Evolutionary conservation across 192 early-diverging fungal genomes (phyloP), one percentile per base, ranked within the genome.

Genomic region (Mortierella antarctica): DNA sequence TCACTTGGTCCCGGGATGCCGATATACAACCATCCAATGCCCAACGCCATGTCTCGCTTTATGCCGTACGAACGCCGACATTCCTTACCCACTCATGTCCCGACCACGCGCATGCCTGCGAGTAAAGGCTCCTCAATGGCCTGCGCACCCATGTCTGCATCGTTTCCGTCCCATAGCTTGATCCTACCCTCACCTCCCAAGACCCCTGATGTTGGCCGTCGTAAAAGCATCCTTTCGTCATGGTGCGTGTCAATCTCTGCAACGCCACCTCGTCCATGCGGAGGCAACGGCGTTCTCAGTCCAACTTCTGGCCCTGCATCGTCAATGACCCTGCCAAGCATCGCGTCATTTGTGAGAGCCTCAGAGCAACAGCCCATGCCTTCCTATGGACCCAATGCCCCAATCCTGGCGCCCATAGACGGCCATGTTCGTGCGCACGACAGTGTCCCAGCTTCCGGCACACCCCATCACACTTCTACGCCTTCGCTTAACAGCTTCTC

Each of bases 1-100:
- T 57, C 71, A 23, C 41, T 60, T 8, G 6, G 20, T 20, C 7
- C n/a, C 11, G 14, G 20, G 0, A 71, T 48, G 44, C 20, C 64
- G 17, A 56, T 50, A 21, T 51, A 61, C 42, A 42, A 20, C 11
- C 64, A 67, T n/a, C 49, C 42, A 21, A 62, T 67, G 39, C 58
- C 58, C 23, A 67, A 74, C 56, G 39, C 57, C 44, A 69, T 66
- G 55, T 23, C 76, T 8, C 69, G 76, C 1, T 80, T 71, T 46
- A 71, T 71, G 76, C 76, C 76, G 10, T 80, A 80, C 44, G 76
- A 80, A n/a, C 55, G 76, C 13, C 62, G 76, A 14, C 70, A 80
- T 55, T 80, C 76, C 5, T 65, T 80, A 31, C 31, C 31, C 31
- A 31, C 31, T 21, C 76, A 69, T 5, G 48, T 72, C 7, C 39